Conservation (phyloP, 1,284 basidiomycete species). For the Pascua sp. region DNA sequence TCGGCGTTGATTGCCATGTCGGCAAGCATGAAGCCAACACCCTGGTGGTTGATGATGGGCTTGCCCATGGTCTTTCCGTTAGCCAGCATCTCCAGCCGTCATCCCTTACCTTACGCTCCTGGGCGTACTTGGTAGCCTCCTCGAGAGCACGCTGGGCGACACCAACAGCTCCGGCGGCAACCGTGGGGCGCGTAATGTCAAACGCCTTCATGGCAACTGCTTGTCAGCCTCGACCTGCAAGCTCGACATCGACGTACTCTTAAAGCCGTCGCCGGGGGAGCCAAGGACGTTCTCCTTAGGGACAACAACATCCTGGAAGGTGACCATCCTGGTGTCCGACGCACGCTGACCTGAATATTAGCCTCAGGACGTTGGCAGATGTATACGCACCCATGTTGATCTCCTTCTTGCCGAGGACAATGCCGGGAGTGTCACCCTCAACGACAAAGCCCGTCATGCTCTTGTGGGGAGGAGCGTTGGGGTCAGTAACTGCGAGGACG, state of each 20-base stretch:
- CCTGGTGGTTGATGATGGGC: slow-evolving; percentile 57
- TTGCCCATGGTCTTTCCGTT: slow-evolving; percentile 55
- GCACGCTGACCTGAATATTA: slow-evolving; percentile 50
- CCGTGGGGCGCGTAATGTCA: slow-evolving; percentile 54
- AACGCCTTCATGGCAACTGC: slow-evolving; percentile 55
- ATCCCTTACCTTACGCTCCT: slow-evolving; percentile 50
- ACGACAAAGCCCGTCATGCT: slow-evolving; percentile 58
- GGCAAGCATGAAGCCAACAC: slow-evolving; percentile 56
- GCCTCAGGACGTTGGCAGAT: no score
- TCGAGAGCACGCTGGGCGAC: slow-evolving; percentile 55
- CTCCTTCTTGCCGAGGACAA: slow-evolving; percentile 55
- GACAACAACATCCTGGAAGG: slow-evolving; percentile 55
- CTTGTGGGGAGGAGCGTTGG: slow-evolving; percentile 50
- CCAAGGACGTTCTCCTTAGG: slow-evolving; percentile 55
- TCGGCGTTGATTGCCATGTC: slow-evolving; percentile 58
- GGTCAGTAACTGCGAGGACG: slow-evolving; percentile 56
- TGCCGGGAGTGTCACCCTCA: slow-evolving; percentile 54
- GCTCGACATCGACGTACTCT: slow-evolving; percentile 35
- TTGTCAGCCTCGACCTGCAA: not conserved
- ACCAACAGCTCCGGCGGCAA: slow-evolving; percentile 56
- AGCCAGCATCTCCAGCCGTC: not conserved
- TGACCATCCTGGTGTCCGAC: slow-evolving; percentile 58
- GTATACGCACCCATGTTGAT: slow-evolving; percentile 56
- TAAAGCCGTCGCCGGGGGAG: slow-evolving; percentile 56
- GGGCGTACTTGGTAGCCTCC: slow-evolving; percentile 57